Evolutionary conservation across 2,329 filamentous ascomycete genomes (phyloP).

Genomic region (Xylariaceae sp.): DNA sequence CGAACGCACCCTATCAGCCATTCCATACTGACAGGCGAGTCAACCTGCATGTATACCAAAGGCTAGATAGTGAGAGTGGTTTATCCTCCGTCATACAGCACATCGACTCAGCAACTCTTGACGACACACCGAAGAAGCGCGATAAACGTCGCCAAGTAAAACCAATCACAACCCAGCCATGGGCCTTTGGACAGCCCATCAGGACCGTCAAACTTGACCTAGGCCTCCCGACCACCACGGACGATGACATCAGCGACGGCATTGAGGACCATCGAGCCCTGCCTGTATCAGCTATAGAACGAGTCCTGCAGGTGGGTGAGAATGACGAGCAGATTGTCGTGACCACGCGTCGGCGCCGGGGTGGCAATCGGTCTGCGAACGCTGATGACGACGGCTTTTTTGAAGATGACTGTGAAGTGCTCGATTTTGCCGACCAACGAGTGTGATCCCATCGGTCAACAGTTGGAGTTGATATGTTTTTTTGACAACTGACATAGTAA

Average conservation of each 20-base stretch:
- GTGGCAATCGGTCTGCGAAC: slow-evolving; percentile 43
- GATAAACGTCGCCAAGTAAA: slow-evolving; percentile 27
- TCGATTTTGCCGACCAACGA: slow-evolving; percentile 75
- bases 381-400: slow-evolving; percentile 73
- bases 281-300: slow-evolving; percentile 59
- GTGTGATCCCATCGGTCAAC: slow-evolving; percentile 39
- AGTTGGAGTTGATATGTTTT: slow-evolving; percentile 6
- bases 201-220: slow-evolving; percentile 47
- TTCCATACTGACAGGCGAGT: slow-evolving; percentile 90
- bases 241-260: slow-evolving; percentile 48
- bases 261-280: slow-evolving; percentile 54
- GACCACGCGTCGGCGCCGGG: slow-evolving; percentile 67
- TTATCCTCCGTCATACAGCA: slow-evolving; percentile 36
- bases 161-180: slow-evolving; percentile 32
- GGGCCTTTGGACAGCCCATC: slow-evolving; percentile 58
- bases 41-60: slow-evolving; percentile 61
- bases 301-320: slow-evolving; percentile 51
- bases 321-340: slow-evolving; percentile 75
- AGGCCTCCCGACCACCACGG: slow-evolving; percentile 40
- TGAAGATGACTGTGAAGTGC: slow-evolving; percentile 85
- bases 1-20: slow-evolving; percentile 89
- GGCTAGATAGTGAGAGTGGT: slow-evolving; percentile 22
- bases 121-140: slow-evolving; percentile 37
- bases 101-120: slow-evolving; percentile 38
- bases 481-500: slow-evolving; percentile 6